phyloP scores from a whole-genome alignment of 2,329 filamentous ascomycete genomes.

The Epichloe scottii region DNA sequence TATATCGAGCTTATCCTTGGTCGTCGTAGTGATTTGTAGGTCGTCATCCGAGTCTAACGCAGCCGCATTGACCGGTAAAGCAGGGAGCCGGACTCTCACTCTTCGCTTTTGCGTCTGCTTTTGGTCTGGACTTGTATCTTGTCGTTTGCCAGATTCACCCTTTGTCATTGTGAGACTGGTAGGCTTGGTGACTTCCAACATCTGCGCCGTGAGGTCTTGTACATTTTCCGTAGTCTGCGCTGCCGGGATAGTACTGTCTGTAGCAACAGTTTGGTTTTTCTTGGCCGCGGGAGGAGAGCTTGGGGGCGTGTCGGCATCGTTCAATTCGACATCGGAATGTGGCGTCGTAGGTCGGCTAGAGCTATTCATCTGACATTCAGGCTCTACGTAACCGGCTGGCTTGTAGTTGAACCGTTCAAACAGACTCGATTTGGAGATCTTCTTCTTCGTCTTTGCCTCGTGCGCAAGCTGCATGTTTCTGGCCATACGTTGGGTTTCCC shows the following conservation, averaged over 20 bases:
- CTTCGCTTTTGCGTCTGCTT: conserved; percentile 31
- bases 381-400: conserved; percentile 20
- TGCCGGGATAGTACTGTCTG: not conserved
- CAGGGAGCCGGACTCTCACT: conserved; percentile 37
- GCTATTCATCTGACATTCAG: conserved; percentile 22
- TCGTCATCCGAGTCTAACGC: conserved; percentile 42
- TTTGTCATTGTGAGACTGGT: conserved; percentile 7
- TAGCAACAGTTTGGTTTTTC: conserved; percentile 12
- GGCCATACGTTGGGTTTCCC: conserved; percentile 83
- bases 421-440: conserved; percentile 70
- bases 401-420: conserved; percentile 75
- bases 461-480: conserved; percentile 86
- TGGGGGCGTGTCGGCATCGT: conserved; percentile 50
- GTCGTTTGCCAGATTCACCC: conserved; percentile 46
- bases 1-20: conserved; percentile 40
- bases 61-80: conserved; percentile 24
- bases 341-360: conserved; percentile 44
- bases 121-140: conserved; percentile 27
- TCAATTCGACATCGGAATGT: conserved; percentile 39
- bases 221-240: not conserved
- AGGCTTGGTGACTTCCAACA: not conserved
- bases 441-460: conserved; percentile 82
- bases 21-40: conserved; percentile 46
- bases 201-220: not conserved
- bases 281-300: conserved; percentile 48